Evolutionary conservation across 2,329 filamentous ascomycete genomes (phyloP).

Genomic region (Pyrenophora tritici-repentis): DNA sequence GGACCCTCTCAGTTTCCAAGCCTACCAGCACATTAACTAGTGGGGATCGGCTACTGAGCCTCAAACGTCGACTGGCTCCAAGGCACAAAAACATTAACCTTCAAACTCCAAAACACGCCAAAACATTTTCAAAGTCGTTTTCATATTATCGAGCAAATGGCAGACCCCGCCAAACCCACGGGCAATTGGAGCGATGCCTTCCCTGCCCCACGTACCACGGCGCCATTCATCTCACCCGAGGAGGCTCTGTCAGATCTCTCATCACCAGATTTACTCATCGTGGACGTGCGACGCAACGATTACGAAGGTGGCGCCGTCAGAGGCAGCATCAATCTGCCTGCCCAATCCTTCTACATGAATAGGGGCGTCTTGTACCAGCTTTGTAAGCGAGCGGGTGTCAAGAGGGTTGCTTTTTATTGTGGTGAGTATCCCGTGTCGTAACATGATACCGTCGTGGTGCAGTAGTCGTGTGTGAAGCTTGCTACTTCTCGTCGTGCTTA

Average conservation of each 20-base stretch:
- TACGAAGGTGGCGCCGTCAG: conserved; percentile 53
- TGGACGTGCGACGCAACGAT: conserved; percentile 55
- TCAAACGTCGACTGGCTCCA: conserved; percentile 15
- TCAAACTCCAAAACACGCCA: background rate
- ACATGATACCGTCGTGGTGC: conserved; percentile 12
- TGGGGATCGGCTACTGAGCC: conserved; percentile 12
- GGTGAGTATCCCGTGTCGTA: conserved; percentile 34
- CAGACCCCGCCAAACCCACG: conserved; percentile 22
- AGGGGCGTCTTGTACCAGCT: conserved; percentile 51
- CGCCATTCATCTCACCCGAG: conserved; percentile 47
- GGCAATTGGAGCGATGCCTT: conserved; percentile 50
- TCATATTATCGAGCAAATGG: conserved; percentile 15
- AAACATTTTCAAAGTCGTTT: background rate
- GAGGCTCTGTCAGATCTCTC: conserved; percentile 42
- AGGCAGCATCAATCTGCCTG: conserved; percentile 55
- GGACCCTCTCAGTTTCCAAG: conserved; percentile 15
- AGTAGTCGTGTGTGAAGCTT: conserved; percentile 27
- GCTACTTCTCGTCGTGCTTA: conserved; percentile 7
- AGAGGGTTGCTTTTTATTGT: conserved; percentile 55
- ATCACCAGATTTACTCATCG: conserved; percentile 48
- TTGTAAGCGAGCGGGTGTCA: conserved; percentile 52
- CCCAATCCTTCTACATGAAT: conserved; percentile 55
- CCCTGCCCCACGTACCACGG: conserved; percentile 46
- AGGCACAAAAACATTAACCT: background rate
- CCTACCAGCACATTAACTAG: no score